phyloP scores from a whole-genome alignment of 805 yeast genomes.

The Lachancea thermotolerans region DNA sequence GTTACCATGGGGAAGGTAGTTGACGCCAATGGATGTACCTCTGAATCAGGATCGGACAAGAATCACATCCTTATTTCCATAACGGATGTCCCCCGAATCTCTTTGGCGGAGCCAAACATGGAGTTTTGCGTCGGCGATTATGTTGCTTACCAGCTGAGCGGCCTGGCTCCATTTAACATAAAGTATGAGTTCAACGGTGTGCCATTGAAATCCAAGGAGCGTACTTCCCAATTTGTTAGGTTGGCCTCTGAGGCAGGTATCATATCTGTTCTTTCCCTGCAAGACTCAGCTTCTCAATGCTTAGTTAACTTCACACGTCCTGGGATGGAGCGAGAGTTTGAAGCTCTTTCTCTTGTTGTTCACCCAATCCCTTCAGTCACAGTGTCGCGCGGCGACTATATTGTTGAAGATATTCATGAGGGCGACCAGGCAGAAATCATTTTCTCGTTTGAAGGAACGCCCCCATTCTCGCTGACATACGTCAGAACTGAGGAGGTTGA shows the following conservation, averaged over 20 bases:
- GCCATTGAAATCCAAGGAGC: slow-evolving; percentile 49
- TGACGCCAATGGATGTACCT: slow-evolving; percentile 67
- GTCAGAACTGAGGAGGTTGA: slow-evolving; percentile 56
- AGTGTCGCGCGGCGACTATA: slow-evolving; percentile 68
- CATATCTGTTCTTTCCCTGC: slow-evolving; percentile 56
- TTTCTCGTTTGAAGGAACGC: slow-evolving; percentile 77
- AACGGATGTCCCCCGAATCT: slow-evolving; percentile 70
- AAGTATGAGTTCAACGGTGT: slow-evolving; percentile 65
- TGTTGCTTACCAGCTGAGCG: slow-evolving; percentile 66
- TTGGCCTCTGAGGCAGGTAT: slow-evolving; percentile 80
- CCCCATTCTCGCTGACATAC: slow-evolving; percentile 86
- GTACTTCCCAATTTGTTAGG: slow-evolving; percentile 48
- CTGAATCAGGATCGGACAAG: slow-evolving; percentile 37
- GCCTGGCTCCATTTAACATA: slow-evolving; percentile 73
- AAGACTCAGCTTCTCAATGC: slow-evolving; percentile 73
- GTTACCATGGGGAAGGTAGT: slow-evolving; percentile 49
- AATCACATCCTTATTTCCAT: slow-evolving; percentile 50
- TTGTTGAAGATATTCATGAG: slow-evolving; percentile 80
- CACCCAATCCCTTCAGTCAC: slow-evolving; percentile 75
- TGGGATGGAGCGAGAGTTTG: slow-evolving; percentile 28
- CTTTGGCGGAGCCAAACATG: slow-evolving; percentile 34
- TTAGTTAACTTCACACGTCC: slow-evolving; percentile 48
- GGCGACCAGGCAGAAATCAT: slow-evolving; percentile 89
- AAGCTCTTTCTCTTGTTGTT: slow-evolving; percentile 34
- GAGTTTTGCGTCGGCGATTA: slow-evolving; percentile 92